Conservation (phyloP, 2,329 filamentous ascomycete genomes). For the Cytospora schulzeri region DNA sequence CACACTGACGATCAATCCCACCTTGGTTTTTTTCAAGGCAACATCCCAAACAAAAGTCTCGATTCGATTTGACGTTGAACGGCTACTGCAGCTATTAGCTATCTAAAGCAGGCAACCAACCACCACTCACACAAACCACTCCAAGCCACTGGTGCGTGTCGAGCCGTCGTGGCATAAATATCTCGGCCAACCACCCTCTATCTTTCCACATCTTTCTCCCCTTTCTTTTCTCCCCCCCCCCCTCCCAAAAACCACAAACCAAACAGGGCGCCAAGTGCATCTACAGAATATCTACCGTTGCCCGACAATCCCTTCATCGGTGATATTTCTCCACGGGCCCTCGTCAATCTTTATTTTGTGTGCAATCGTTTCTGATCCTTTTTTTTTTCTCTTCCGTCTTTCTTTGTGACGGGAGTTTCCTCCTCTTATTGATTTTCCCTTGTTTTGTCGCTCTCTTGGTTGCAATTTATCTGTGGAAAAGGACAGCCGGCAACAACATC, state of each 20-base stretch:
- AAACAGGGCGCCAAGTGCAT: slow-evolving; percentile 58
- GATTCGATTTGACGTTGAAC: background rate
- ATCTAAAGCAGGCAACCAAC: slow-evolving; percentile 28
- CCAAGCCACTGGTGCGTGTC: slow-evolving; percentile 16
- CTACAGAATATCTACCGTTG: slow-evolving; percentile 55
- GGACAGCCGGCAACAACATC: slow-evolving; percentile 27
- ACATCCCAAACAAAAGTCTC: background rate
- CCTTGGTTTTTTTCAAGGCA: slow-evolving; percentile 26
- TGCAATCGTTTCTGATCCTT: slow-evolving; percentile 41
- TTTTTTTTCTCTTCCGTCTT: slow-evolving; percentile 42
- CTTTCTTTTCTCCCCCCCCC: slow-evolving; percentile 52
- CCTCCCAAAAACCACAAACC: slow-evolving; percentile 54
- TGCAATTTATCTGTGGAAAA: slow-evolving; percentile 33
- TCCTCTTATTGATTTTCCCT: slow-evolving; percentile 44
- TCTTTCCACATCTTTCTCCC: slow-evolving; percentile 40
- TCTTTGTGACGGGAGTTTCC: slow-evolving; percentile 34
- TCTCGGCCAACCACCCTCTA: slow-evolving; percentile 40
- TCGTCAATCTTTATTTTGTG: slow-evolving; percentile 48
- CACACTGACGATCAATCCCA: slow-evolving; percentile 19
- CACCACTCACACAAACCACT: slow-evolving; percentile 3
- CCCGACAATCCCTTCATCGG: slow-evolving; percentile 38
- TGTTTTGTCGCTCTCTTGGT: slow-evolving; percentile 51
- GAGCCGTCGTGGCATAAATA: slow-evolving; percentile 35
- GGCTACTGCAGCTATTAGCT: slow-evolving; percentile 20
- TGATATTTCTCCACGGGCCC: slow-evolving; percentile 59